Evolutionary conservation across 2,329 filamentous ascomycete genomes (phyloP).

Genomic region (Talaromyces rugulosus): DNA sequence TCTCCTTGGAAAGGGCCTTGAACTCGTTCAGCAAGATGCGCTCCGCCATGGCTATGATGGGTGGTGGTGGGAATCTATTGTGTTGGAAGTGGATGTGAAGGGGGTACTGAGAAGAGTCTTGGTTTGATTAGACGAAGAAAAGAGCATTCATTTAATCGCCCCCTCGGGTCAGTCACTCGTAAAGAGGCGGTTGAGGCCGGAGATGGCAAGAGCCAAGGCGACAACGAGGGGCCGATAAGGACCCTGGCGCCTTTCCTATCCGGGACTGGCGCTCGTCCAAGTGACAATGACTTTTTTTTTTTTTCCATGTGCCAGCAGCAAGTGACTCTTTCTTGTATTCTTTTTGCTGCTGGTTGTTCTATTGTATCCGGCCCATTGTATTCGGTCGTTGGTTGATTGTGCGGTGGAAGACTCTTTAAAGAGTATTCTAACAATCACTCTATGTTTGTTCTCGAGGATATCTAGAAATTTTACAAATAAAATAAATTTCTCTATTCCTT

Average conservation of each 20-base stretch:
- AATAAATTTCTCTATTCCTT: too few relatives aligned
- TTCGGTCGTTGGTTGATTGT: too few relatives aligned
- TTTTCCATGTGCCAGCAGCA: background rate
- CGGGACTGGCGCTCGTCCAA: background rate
- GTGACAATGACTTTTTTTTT: background rate
- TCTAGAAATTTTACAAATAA: too few relatives aligned
- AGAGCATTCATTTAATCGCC: background rate
- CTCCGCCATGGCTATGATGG: slow-evolving; percentile 45
- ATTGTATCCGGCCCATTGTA: too few relatives aligned
- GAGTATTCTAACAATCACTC: too few relatives aligned
- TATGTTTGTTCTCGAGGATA: too few relatives aligned
- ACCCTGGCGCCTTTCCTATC: background rate
- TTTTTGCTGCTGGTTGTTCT: background rate
- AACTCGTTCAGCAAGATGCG: slow-evolving; percentile 87
- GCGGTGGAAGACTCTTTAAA: too few relatives aligned
- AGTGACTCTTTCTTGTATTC: background rate
- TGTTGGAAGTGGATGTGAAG: background rate
- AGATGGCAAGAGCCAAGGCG: background rate
- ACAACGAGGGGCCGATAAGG: background rate
- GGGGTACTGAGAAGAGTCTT: background rate
- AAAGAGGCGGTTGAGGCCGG: background rate
- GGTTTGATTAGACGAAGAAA: background rate
- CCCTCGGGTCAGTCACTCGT: background rate
- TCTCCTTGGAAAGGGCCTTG: slow-evolving; percentile 76
- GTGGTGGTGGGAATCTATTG: background rate